A percentile compares a stretch with the other conserved stretches of the same genome.
Evolutionary conservation across 1,139 yeast genomes (phyloP).

Genomic region (Pichia sp.): DNA sequence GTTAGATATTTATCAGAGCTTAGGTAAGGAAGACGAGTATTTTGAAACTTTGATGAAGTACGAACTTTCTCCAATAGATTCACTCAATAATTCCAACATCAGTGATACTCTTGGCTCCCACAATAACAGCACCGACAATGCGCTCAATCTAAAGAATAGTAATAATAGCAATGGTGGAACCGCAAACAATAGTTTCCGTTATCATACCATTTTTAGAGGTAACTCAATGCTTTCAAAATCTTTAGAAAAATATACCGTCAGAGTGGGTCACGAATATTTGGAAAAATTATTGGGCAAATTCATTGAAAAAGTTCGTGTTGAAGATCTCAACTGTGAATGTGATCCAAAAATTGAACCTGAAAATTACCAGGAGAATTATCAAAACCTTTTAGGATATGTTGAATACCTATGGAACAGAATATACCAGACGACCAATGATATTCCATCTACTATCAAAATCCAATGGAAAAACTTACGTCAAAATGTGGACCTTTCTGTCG

Average conservation of each 20-base stretch:
- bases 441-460: slow-evolving; percentile 65
- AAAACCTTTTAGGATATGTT: slow-evolving; percentile 50
- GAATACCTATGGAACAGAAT: slow-evolving; percentile 71
- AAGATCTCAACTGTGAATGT: slow-evolving; percentile 60
- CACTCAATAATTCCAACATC: not conserved
- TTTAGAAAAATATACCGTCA: slow-evolving; percentile 67
- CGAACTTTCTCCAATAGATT: slow-evolving; percentile 44
- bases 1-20: slow-evolving; percentile 61
- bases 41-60: slow-evolving; percentile 60
- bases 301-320: slow-evolving; percentile 48
- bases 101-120: not conserved
- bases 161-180: not conserved
- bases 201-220: slow-evolving; percentile 77
- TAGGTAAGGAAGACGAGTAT: slow-evolving; percentile 64
- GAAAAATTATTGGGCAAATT: slow-evolving; percentile 69
- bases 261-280: slow-evolving; percentile 76
- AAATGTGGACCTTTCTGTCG: slow-evolving; percentile 56
- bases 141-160: not conserved
- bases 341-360: slow-evolving; percentile 52
- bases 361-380: slow-evolving; percentile 43
- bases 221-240: slow-evolving; percentile 78
- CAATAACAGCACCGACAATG: not conserved
- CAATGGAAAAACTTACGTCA: slow-evolving; percentile 56
- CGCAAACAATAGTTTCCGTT: not conserved
- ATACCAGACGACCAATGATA: slow-evolving; percentile 62